A percentile compares a stretch with the other conserved stretches of the same genome.
These are phyloP conservation scores for Aspergillus fumigatiaffinis DNA, from an alignment of 2,329 filamentous ascomycete species.

Conservation along the genomic window DNA sequence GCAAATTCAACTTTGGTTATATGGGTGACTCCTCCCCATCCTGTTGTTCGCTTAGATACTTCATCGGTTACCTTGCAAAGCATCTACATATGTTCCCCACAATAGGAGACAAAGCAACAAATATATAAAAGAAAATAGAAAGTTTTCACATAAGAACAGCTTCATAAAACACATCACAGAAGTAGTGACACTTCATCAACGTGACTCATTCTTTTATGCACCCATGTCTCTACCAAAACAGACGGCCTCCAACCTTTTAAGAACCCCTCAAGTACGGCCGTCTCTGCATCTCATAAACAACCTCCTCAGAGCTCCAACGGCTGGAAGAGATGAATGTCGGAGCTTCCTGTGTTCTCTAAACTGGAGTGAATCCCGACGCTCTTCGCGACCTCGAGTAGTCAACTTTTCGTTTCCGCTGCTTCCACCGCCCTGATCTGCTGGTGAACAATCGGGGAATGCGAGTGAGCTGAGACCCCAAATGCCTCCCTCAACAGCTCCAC, in stretches of 20 bases:
- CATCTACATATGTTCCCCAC: conserved; percentile 23
- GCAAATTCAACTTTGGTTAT: background rate
- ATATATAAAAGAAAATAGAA: conserved; percentile 18
- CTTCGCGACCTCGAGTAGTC: conserved; percentile 26
- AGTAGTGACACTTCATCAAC: conserved; percentile 26
- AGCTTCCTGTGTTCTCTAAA: conserved; percentile 30
- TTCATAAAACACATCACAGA: conserved; percentile 32
- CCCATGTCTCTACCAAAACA: conserved; percentile 8
- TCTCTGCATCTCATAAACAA: background rate
- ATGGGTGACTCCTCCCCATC: background rate
- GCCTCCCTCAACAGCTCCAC: conserved; percentile 10
- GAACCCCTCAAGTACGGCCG: conserved; percentile 1
- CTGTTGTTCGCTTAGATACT: background rate
- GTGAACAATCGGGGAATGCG: conserved; percentile 12
- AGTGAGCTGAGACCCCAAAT: conserved; percentile 2
- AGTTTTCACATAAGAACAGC: conserved; percentile 26
- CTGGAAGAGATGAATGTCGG: conserved; percentile 14
- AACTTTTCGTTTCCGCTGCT: conserved; percentile 18
- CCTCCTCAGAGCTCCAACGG: conserved; percentile 9
- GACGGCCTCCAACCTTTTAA: conserved; percentile 4
- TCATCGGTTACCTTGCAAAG: conserved; percentile 15
- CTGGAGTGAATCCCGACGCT: conserved; percentile 26
- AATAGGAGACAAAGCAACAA: conserved; percentile 17
- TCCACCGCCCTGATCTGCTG: conserved; percentile 17
- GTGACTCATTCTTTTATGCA: conserved; percentile 18